Evolutionary conservation across 768 basidiomycete species (phyloP), one percentile per base, ranked within the genome.

Genomic region (Mycena rosella): DNA sequence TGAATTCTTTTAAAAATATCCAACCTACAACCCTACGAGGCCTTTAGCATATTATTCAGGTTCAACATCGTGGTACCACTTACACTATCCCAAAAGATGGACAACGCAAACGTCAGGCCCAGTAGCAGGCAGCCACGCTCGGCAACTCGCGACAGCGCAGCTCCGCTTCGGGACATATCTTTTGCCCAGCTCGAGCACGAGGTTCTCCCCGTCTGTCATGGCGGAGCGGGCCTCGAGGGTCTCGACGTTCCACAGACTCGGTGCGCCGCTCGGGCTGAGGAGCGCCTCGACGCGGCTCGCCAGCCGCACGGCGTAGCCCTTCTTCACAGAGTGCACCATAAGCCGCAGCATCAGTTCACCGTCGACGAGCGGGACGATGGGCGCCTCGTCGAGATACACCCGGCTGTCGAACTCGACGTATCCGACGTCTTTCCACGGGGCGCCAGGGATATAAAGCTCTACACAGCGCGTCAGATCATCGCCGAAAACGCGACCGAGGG

Each of bases 381-480:
- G 60, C 8, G 44, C 15, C 22, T 52, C 7, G 52, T 63, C 61
- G 52, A 54, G 51, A 42, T 54, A 63, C 52, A 63, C 52, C 14
- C 61, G 48, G 42, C 61, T 53, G 52, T 63, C 52, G 42, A 63
- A 53, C 26, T 63, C 52, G 27, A 63, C 51, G n/a, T 63, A 63
- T 15, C 61, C 61, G 24, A 63, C 20, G 24, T 24, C 44, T 10
- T 15, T 27, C 52, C 51, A 53, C 1, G 30, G 1, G 6, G 51
- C 51, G 26, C 27, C 60, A 10, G 26, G n/a, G 13, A 53, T 22
- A n/a, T 54, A 53, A 0, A 27, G 61, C 27, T 45, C 61, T 63
- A 24, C 29, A 14, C 20, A 36, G 45, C 3, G 56, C 24, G 24
- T 29, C 17, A 57, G 42, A 20, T 30, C 2, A 42, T 29, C 2